phyloP scores from a whole-genome alignment of 164 flowering plant genomes.

The Piper betle region DNA sequence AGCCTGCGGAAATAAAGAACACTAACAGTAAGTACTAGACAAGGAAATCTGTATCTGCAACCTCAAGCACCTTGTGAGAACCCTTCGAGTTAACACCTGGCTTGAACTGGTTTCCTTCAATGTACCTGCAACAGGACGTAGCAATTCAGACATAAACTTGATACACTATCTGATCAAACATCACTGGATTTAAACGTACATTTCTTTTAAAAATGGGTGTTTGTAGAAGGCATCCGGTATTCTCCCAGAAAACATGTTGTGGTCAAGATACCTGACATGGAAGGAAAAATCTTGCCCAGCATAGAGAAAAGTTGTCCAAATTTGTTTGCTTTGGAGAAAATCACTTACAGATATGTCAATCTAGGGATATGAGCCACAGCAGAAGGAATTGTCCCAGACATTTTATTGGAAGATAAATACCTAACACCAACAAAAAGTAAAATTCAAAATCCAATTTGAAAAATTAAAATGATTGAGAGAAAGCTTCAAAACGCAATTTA shows the following conservation, averaged over 20 bases:
- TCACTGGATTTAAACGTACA: constrained; percentile 34
- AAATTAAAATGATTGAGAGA: background rate
- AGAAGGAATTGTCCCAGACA: constrained; percentile 76
- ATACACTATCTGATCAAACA: background rate
- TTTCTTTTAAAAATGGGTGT: constrained; percentile 78
- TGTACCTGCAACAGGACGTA: constrained; percentile 46
- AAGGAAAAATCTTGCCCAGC: background rate
- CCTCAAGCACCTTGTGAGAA: constrained; percentile 70
- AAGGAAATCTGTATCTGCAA: constrained; percentile 73
- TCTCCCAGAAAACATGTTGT: constrained; percentile 77
- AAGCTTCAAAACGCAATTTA: background rate
- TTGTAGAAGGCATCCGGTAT: constrained; percentile 85
- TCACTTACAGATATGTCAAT: constrained; percentile 73
- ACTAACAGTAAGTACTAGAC: constrained; percentile 22
- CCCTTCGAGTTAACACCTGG: constrained; percentile 78
- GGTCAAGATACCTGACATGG: constrained; percentile 80
- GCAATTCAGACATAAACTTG: background rate
- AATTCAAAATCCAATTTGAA: background rate
- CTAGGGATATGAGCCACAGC: constrained; percentile 65
- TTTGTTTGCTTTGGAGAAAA: background rate
- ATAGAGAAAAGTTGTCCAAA: background rate
- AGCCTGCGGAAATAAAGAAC: constrained; percentile 5
- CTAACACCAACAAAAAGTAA: constrained; percentile 26
- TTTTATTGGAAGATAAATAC: constrained; percentile 82
- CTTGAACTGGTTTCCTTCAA: constrained; percentile 82